Base-by-base conservation (phyloP, 768 basidiomycete species). In the Podaxis rugospora region DNA sequence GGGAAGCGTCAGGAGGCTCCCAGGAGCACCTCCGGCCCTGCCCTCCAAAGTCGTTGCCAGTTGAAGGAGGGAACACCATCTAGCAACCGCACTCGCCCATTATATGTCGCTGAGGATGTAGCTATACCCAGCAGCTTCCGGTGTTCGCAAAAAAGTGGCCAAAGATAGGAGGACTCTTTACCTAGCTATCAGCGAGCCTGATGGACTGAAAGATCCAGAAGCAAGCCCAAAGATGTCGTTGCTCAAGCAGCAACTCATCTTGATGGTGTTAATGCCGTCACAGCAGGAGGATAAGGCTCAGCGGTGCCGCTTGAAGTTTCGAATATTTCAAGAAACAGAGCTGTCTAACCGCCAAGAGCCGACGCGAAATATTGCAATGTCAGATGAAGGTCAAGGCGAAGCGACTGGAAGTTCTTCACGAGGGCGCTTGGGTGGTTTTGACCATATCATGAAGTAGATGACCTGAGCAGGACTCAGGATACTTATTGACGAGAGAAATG, bases 141-240 rank as follows among this genome's bases (percentile, higher is more conserved):
- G 5, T 92, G 68, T 81, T 93, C 37, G 83, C 93, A 66, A 86
- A 82, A 71, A 72, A 77, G 92, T 92, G 71, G 87, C 80, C 0
- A 86, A 85, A 67, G 90, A 92, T 71, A 85, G 85, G 68, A 76
- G 80, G 62, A 80, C 88, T 0, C 71, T 94, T 21, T 72, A 75
- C 21, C 75, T 82, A 4, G 84, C 87, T 3, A 78, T 92, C 65
- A 80, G 78, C 57, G 87, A 89, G 63, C 83, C 93, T 21, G 80
- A 80, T 2, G 76, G 84, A 28, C 71, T 92, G n/a, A 69, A 78
- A 78, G 69, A 71, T 88, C n/a, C 91, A 92, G 67, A 86, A 84
- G 68, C 73, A 75, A 2, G 88, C 1, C 77, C 88, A 57, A 85
- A 85, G 73, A 84, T 84, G 23, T 14, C 73, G 69, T 23, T 40